Evolutionary conservation across 768 basidiomycete genomes (phyloP).

Genomic region (Coprinellus aureogranulatus): DNA sequence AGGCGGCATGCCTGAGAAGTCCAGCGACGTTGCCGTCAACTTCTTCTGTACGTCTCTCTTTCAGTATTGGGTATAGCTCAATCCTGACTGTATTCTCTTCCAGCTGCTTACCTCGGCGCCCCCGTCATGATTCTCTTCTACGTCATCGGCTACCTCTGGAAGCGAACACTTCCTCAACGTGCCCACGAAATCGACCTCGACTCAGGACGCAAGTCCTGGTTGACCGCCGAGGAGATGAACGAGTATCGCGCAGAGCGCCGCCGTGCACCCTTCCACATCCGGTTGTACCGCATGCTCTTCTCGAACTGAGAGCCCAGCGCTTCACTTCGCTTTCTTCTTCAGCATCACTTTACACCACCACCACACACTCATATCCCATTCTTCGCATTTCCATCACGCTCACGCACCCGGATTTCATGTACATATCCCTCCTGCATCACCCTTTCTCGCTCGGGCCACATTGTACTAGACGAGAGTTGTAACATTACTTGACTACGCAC

Average conservation of each 20-base stretch:
- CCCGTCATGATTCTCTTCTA: slow-evolving; percentile 42
- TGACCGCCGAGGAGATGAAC: slow-evolving; percentile 45
- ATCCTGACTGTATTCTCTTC: not conserved
- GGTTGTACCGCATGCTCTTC: slow-evolving; percentile 40
- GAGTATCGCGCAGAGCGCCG: slow-evolving; percentile 38
- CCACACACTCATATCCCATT: not conserved
- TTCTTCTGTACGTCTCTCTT: slow-evolving; percentile 37
- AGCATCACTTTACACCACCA: not conserved
- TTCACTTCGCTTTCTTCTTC: too few relatives aligned
- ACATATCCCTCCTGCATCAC: not conserved
- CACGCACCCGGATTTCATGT: not conserved
- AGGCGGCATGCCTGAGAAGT: slow-evolving; percentile 30
- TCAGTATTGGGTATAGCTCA: not conserved
- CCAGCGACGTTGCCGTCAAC: slow-evolving; percentile 25
- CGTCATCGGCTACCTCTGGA: slow-evolving; percentile 37
- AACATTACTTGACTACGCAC: too few relatives aligned
- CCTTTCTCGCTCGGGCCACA: too few relatives aligned
- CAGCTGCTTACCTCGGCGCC: slow-evolving; percentile 38
- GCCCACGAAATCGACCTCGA: slow-evolving; percentile 42
- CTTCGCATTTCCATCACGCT: not conserved
- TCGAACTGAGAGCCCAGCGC: slow-evolving; percentile 28
- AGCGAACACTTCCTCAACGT: slow-evolving; percentile 35
- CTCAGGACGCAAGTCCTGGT: slow-evolving; percentile 46
- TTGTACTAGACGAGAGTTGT: too few relatives aligned
- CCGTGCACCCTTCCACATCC: slow-evolving; percentile 34